A percentile compares a stretch with the other conserved stretches of the same genome.
Conservation (phyloP, 2,329 filamentous ascomycete species). For the Colletotrichum tanaceti region DNA sequence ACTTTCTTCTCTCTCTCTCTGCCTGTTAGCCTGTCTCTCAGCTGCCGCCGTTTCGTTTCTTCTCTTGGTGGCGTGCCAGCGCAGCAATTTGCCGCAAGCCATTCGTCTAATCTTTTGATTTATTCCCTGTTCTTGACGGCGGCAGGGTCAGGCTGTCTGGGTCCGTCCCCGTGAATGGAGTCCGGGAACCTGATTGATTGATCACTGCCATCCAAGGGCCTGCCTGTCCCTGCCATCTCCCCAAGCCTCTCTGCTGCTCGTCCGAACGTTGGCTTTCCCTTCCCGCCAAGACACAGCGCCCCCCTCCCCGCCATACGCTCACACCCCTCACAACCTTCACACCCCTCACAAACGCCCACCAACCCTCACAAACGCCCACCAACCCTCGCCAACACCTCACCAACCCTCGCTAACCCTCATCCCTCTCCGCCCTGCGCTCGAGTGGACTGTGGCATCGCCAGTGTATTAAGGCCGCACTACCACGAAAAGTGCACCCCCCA, state of each 20-base stretch:
- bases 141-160: slow-evolving; percentile 11
- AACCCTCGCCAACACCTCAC: no score
- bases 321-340: no score
- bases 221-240: slow-evolving; percentile 21
- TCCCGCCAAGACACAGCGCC: slow-evolving; percentile 20
- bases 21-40: neutral
- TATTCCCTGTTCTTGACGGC: slow-evolving; percentile 20
- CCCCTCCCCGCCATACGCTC: slow-evolving; percentile 9
- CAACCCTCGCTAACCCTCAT: neutral
- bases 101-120: slow-evolving; percentile 7
- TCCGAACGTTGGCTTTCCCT: slow-evolving; percentile 19
- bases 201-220: neutral
- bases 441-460: slow-evolving; percentile 25
- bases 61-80: slow-evolving; percentile 10
- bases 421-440: slow-evolving; percentile 25
- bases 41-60: slow-evolving; percentile 32
- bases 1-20: no score
- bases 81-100: neutral
- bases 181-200: neutral
- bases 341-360: no score
- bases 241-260: slow-evolving; percentile 10
- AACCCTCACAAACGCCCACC: no score
- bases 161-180: no score
- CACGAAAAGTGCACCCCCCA: slow-evolving; percentile 8
- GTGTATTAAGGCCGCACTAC: slow-evolving; percentile 24